These are phyloP conservation scores for Carex cristatella DNA, from an alignment of 176 grass and related monocot species.

Conservation along the genomic window DNA sequence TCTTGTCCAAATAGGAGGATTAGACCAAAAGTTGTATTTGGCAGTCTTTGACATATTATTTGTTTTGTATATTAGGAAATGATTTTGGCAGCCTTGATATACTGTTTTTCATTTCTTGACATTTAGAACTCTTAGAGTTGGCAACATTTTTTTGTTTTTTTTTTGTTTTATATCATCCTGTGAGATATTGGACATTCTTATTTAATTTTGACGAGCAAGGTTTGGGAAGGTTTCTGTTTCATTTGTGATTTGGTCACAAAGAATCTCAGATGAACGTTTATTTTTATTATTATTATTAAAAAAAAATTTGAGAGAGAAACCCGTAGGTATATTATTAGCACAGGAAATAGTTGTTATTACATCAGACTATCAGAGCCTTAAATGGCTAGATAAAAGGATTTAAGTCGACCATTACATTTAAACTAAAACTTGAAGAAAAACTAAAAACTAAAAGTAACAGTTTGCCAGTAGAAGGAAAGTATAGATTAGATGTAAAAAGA, in stretches of 20 bases:
- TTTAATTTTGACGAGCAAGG: neutral
- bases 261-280: neutral
- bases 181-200: neutral
- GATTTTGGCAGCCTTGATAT: neutral
- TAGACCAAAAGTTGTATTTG: neutral
- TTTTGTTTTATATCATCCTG: neutral
- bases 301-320: too few species aligned
- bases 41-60: neutral
- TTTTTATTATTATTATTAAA: too few species aligned
- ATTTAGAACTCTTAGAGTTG: neutral
- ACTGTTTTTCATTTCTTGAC: neutral
- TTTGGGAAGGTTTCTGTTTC: neutral
- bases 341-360: too few species aligned
- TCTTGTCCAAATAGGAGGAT: neutral
- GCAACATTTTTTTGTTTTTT: neutral
- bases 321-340: too few species aligned
- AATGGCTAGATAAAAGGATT: too few species aligned
- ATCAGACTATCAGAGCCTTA: too few species aligned
- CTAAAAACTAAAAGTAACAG: too few species aligned
- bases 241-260: neutral
- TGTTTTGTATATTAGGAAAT: neutral
- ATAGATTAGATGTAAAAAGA: too few species aligned
- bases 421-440: too few species aligned
- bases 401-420: too few species aligned
- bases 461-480: too few species aligned